A percentile compares a stretch with the other conserved stretches of the same genome.
phyloP scores from a whole-genome alignment of 805 yeast species.

The Myxozyma monticola region DNA sequence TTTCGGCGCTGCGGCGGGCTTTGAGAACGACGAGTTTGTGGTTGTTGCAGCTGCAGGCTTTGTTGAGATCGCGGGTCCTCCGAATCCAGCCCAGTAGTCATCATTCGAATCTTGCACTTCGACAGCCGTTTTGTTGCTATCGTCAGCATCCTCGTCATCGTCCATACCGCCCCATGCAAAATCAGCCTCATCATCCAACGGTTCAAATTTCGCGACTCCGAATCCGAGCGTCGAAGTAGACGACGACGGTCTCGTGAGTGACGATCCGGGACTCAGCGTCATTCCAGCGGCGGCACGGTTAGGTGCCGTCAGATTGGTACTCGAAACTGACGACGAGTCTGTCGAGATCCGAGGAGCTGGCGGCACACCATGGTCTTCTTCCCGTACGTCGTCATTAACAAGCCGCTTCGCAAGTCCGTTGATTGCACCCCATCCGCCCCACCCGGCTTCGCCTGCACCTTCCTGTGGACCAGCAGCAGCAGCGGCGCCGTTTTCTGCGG shows the following conservation, averaged over 20 bases:
- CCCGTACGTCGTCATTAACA: conserved; percentile 16
- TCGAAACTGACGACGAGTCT: conserved; percentile 8
- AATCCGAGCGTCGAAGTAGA: conserved; percentile 17
- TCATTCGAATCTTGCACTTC: too few species aligned
- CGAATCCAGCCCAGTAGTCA: conserved; percentile 26
- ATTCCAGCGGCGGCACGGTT: neutral
- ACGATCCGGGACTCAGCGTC: neutral
- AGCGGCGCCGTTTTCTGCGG: neutral
- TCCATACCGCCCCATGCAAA: conserved; percentile 38
- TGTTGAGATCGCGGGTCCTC: neutral
- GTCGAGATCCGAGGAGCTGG: conserved; percentile 9
- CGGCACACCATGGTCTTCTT: conserved; percentile 11
- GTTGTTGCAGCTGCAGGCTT: neutral
- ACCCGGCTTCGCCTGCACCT: conserved; percentile 8
- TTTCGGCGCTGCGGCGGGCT: neutral
- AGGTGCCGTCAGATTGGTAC: neutral
- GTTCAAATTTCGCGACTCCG: conserved; percentile 10
- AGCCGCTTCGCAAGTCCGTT: conserved; percentile 26
- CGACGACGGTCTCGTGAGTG: conserved; percentile 21
- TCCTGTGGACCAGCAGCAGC: neutral
- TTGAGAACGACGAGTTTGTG: too few species aligned
- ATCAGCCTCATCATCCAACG: conserved; percentile 35
- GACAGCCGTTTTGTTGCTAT: neutral
- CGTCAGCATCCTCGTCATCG: conserved; percentile 11
- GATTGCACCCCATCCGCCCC: conserved; percentile 27